Conservation (phyloP, 495 filamentous ascomycete species). For the Podospora appendiculata region DNA sequence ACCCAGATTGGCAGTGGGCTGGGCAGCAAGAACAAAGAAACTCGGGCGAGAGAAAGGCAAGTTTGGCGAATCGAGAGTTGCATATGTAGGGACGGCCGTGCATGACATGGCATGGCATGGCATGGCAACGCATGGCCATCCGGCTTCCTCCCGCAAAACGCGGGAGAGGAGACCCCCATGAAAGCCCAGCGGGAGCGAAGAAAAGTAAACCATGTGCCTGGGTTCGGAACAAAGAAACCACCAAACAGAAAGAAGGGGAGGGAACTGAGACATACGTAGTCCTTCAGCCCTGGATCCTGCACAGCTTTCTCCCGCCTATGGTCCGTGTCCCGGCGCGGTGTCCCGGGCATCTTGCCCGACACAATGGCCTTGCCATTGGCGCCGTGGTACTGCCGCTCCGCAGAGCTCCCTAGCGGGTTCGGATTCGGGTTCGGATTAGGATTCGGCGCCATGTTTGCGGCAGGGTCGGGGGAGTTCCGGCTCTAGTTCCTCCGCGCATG, state of each 20-base stretch:
- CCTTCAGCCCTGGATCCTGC: conserved; percentile 37
- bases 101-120: neutral
- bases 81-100: conserved; percentile 5
- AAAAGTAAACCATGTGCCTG: neutral
- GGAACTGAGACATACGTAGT: conserved; percentile 41
- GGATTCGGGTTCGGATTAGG: neutral
- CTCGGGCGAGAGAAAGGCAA: neutral
- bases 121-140: neutral
- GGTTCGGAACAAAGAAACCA: neutral
- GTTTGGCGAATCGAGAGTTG: neutral
- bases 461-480: neutral
- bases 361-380: conserved; percentile 18
- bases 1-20: neutral
- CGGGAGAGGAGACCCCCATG: neutral
- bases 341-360: conserved; percentile 22
- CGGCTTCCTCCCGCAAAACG: neutral
- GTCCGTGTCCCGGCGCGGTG: conserved; percentile 25
- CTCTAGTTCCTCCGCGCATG: no score
- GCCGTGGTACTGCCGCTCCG: conserved; percentile 21
- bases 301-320: conserved; percentile 27
- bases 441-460: conserved; percentile 7
- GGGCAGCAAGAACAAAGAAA: conserved; percentile 2
- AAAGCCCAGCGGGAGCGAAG: no score
- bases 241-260: neutral
- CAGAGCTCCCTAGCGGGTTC: conserved; percentile 11